A percentile compares a stretch with the other conserved stretches of the same genome.
These are phyloP conservation scores for Ceratocystis diversiconidia DNA, from an alignment of 2,329 filamentous ascomycete genomes.

Conservation along the genomic window DNA sequence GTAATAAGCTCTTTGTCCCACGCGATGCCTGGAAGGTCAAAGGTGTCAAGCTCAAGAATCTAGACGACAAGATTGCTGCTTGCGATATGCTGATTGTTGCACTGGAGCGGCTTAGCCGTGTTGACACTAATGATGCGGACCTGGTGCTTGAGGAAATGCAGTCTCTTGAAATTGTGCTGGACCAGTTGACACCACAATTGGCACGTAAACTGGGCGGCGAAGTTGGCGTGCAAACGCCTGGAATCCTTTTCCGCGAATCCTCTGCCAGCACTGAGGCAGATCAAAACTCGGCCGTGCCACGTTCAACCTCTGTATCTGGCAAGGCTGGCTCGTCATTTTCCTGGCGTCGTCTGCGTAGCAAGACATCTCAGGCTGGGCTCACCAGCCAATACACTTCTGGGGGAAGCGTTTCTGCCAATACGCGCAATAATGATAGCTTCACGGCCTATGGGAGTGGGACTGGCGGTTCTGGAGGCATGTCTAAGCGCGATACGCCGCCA, in stretches of 20 bases:
- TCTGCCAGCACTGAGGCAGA: constrained; percentile 35
- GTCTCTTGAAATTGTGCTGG: constrained; percentile 66
- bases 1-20: constrained; percentile 81
- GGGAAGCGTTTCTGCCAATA: constrained; percentile 20
- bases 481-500: constrained; percentile 31
- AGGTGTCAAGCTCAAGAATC: constrained; percentile 75
- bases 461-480: constrained; percentile 23
- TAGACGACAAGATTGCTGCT: constrained; percentile 88
- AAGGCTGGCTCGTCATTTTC: constrained; percentile 56
- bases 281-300: constrained; percentile 30
- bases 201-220: constrained; percentile 82
- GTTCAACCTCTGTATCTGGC: constrained; percentile 48
- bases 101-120: constrained; percentile 64
- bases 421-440: neutral
- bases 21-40: constrained; percentile 88
- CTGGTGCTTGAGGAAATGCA: constrained; percentile 92
- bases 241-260: constrained; percentile 62
- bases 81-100: constrained; percentile 86
- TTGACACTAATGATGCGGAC: constrained; percentile 83
- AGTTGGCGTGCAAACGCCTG: constrained; percentile 66
- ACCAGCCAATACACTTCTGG: constrained; percentile 33
- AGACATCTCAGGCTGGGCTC: constrained; percentile 60
- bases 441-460: constrained; percentile 20
- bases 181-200: constrained; percentile 65
- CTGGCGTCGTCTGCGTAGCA: constrained; percentile 79